These are phyloP conservation scores for Suillus occidentalis DNA, from an alignment of 768 basidiomycete species.

Conservation along the genomic window DNA sequence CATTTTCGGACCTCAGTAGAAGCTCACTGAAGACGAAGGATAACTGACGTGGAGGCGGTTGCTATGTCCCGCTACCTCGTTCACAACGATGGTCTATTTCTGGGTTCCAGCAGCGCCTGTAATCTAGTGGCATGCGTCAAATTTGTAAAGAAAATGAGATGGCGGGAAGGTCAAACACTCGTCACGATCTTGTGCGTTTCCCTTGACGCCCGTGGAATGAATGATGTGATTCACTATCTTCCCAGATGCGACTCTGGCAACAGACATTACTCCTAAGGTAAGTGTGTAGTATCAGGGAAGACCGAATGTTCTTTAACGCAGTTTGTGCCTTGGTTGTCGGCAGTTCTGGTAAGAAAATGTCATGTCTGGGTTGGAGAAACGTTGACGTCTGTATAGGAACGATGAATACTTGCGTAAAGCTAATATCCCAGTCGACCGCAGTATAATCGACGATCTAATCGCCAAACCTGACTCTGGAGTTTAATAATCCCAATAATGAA, in stretches of 20 bases:
- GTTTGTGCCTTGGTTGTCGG: not conserved
- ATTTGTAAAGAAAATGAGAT: constrained; percentile 67
- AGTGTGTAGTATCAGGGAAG: constrained; percentile 1
- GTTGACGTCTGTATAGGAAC: constrained; percentile 39
- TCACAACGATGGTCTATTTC: constrained; percentile 85
- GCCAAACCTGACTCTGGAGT: constrained; percentile 14
- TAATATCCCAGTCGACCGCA: constrained; percentile 41
- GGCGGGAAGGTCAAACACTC: constrained; percentile 66
- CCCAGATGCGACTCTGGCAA: constrained; percentile 85
- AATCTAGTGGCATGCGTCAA: constrained; percentile 93
- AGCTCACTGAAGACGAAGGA: constrained; percentile 40
- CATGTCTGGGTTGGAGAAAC: not conserved
- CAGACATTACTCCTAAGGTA: constrained; percentile 89
- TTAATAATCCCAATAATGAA: constrained; percentile 10
- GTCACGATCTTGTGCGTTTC: constrained; percentile 80
- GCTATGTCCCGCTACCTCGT: constrained; percentile 95
- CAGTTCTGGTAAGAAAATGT: constrained; percentile 49
- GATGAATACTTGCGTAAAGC: constrained; percentile 47
- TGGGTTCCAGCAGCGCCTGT: constrained; percentile 95
- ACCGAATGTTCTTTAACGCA: not conserved
- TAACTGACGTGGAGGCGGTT: constrained; percentile 92
- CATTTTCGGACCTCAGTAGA: not conserved
- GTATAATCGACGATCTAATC: constrained; percentile 42
- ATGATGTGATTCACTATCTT: not conserved
- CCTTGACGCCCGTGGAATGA: not conserved